Evolutionary conservation across 2,329 filamentous ascomycete species (phyloP), one percentile per base, ranked within the genome.

Genomic region (Colletotrichum viniferum): DNA sequence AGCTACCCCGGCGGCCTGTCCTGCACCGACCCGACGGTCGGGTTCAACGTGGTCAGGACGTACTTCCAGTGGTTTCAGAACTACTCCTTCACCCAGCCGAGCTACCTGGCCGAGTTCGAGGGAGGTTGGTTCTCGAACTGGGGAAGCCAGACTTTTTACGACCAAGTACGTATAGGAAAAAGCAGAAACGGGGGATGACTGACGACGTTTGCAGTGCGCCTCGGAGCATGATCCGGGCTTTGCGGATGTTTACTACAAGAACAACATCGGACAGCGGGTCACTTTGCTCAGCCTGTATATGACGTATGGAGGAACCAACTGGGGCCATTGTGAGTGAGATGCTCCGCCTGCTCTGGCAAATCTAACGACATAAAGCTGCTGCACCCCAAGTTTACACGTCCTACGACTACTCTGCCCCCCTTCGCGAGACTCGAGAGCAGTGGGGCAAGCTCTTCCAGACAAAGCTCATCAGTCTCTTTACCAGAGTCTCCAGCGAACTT

Each of bases 171-270:
- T 63, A 7, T 7, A 24, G 8, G 12, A 12, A 28, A 4, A 13
- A 4, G 9, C 2, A 32, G 12, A n/a, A 4, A 13, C 14, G 26
- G 5, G 93, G 92, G 24, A 84, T 86, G 92, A 92, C 2, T 94
- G 18, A 66, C 38, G 7, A 16, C 10, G 43, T n/a, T 92, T 72
- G 18, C 86, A 91, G 76, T 96, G 94, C 79, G 85, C 88, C 18
- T 84, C 86, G 7, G 86, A 95, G 10, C 84, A 94, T 13, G 92
- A 93, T 75, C 85, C 90, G 18, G 93, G 96, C 78, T 95, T 95
- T 77, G 91, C 94, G 77, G 87, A 94, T n/a, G 92, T 96, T 0
- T 95, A 96, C 80, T 94, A 95, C 83, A 96, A 96, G 87, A 95
- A 95, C 78, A 88, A 92, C 66, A 90, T 92, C 67, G 91, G 91